phyloP scores from a whole-genome alignment of 106 monocot genomes.

The Acanthochlamys bracteata region DNA sequence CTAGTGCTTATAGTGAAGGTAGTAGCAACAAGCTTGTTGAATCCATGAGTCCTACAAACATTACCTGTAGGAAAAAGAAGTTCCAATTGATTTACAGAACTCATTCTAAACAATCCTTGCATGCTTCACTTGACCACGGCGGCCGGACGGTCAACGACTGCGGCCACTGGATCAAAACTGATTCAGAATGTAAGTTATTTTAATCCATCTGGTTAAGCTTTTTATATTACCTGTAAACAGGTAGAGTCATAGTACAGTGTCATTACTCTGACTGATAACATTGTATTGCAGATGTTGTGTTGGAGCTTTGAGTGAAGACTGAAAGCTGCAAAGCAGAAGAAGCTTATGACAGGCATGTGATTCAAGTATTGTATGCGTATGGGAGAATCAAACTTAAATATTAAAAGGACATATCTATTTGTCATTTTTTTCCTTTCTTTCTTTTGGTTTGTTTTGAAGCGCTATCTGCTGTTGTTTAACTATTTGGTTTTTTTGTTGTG shows the following conservation, averaged over 20 bases:
- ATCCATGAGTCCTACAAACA: neutral
- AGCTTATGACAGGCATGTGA: neutral
- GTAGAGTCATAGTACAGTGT: neutral
- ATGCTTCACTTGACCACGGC: slow-evolving; percentile 1
- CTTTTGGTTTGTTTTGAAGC: neutral
- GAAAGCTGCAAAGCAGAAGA: too few relatives aligned
- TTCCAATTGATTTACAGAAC: slow-evolving; percentile 12
- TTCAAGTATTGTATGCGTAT: neutral
- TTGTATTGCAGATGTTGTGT: slow-evolving; percentile 42
- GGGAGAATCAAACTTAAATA: neutral
- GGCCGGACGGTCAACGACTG: slow-evolving; percentile 23
- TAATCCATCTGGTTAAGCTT: neutral
- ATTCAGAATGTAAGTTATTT: slow-evolving; percentile 66
- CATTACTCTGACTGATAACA: neutral
- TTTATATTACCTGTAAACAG: neutral
- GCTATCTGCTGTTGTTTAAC: too few relatives aligned
- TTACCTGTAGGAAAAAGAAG: slow-evolving; percentile 4
- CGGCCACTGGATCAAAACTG: slow-evolving; percentile 78
- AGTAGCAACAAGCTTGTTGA: neutral
- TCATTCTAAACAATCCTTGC: slow-evolving; percentile 8
- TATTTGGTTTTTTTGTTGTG: too few relatives aligned
- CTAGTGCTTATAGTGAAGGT: neutral
- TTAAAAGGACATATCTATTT: neutral
- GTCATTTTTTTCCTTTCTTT: neutral
- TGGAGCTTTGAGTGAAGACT: slow-evolving; percentile 24